A percentile compares a stretch with the other conserved stretches of the same genome.
Conservation (phyloP, 257 asterid genomes). For the Solanum arcanum region DNA sequence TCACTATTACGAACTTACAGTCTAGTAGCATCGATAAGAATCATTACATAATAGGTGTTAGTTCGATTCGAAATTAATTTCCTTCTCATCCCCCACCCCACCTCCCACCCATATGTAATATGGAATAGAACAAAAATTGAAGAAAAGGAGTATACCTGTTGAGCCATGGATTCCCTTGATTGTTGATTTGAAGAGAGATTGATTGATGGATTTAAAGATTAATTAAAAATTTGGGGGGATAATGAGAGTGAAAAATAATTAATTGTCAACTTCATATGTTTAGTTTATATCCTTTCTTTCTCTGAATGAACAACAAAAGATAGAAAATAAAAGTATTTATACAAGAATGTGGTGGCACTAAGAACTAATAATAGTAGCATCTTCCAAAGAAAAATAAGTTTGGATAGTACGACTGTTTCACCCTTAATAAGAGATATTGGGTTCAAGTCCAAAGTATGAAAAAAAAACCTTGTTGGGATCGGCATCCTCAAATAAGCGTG, state of each 20-base stretch:
- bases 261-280: conserved; percentile 2
- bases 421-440: neutral
- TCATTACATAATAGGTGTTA: neutral
- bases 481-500: accelerated
- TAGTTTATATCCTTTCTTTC: neutral
- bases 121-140: neutral
- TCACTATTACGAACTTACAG: neutral
- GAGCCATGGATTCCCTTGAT: conserved; percentile 19
- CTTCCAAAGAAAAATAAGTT: neutral
- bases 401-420: neutral
- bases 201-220: neutral
- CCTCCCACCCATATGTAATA: neutral
- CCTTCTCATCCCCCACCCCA: neutral
- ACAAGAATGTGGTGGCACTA: neutral
- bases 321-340: neutral
- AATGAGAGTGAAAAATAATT: neutral
- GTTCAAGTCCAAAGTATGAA: no score
- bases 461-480: no score
- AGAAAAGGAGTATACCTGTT: conserved; percentile 21
- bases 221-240: neutral
- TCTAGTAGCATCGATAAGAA: neutral
- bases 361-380: neutral
- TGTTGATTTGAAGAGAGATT: neutral
- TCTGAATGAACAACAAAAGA: neutral
- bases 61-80: neutral